These are phyloP conservation scores for Cryptococcus sp. DNA, from an alignment of 1,284 basidiomycete genomes.

Conservation along the genomic window DNA sequence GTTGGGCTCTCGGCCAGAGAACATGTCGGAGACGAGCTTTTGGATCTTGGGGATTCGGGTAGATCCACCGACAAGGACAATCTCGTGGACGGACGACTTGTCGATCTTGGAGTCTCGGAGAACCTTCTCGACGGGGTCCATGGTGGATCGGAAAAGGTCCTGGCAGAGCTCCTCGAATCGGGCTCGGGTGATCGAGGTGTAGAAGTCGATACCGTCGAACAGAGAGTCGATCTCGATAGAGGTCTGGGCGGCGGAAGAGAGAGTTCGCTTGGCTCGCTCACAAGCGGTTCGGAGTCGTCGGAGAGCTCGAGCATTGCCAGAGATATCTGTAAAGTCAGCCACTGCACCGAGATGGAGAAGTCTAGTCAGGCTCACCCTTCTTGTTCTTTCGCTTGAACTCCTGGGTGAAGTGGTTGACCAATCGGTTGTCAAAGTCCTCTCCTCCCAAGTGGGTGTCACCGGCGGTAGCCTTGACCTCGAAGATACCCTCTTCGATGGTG, in stretches of 20 bases:
- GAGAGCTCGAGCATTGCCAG: slow-evolving; percentile 87
- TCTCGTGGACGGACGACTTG: slow-evolving; percentile 87
- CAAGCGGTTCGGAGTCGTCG: slow-evolving; percentile 96
- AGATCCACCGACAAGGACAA: slow-evolving; percentile 95
- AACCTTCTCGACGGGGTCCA: slow-evolving; percentile 98
- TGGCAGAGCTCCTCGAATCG: slow-evolving; percentile 98
- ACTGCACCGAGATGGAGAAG: too few species aligned
- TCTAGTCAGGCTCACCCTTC: slow-evolving; percentile 56
- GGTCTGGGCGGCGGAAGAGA: slow-evolving; percentile 94
- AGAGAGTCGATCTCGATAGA: slow-evolving; percentile 98
- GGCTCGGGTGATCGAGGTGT: slow-evolving; percentile 95
- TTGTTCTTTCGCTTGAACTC: slow-evolving; percentile 99
- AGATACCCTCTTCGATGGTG: slow-evolving; percentile 97
- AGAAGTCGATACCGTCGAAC: slow-evolving; percentile 97
- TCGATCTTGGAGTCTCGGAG: slow-evolving; percentile 97
- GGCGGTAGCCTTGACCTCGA: slow-evolving; percentile 97
- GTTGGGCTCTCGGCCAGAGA: slow-evolving; percentile 95
- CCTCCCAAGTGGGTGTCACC: slow-evolving; percentile 99
- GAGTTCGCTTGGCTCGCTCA: slow-evolving; percentile 97
- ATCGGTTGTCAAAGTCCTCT: slow-evolving; percentile 98
- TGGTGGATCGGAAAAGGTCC: slow-evolving; percentile 92
- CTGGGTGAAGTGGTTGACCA: slow-evolving; percentile 96
- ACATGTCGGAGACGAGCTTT: slow-evolving; percentile 97
- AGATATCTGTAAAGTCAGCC: too few species aligned
- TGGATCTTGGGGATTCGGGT: slow-evolving; percentile 98